phyloP scores from a whole-genome alignment of 176 grass and related monocot species.

The Raddia guianensis region DNA sequence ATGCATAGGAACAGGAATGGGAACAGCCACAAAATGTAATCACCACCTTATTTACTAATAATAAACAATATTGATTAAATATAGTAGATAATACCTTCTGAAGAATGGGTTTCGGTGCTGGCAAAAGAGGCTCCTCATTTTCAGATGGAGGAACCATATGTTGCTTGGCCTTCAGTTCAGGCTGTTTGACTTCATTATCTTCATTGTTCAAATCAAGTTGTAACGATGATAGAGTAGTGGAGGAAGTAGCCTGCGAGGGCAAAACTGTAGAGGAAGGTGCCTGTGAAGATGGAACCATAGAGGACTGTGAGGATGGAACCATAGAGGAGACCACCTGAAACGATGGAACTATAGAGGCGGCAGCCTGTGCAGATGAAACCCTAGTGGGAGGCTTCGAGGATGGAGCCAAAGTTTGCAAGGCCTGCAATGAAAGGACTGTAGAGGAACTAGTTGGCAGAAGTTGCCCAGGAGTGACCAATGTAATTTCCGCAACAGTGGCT shows the following conservation, averaged over 20 bases:
- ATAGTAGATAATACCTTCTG: conserved; percentile 59
- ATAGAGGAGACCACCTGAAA: conserved; percentile 26
- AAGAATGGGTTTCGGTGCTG: conserved; percentile 54
- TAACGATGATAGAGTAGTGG: conserved; percentile 33
- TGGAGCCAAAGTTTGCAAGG: conserved; percentile 37
- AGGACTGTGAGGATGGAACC: conserved; percentile 33
- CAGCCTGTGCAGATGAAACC: conserved; percentile 36
- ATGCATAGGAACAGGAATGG: background rate
- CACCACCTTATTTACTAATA: background rate
- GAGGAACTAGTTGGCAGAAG: conserved; percentile 55
- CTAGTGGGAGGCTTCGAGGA: conserved; percentile 25
- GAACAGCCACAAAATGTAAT: background rate
- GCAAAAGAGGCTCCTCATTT: conserved; percentile 78
- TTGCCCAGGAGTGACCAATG: conserved; percentile 60
- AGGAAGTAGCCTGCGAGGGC: conserved; percentile 19
- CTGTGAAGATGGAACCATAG: conserved; percentile 24
- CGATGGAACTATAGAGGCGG: conserved; percentile 22
- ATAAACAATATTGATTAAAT: background rate
- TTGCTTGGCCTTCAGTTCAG: conserved; percentile 61
- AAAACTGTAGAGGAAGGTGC: conserved; percentile 29
- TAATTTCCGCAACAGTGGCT: conserved; percentile 44
- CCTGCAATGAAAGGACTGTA: conserved; percentile 28
- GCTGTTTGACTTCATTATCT: conserved; percentile 45
- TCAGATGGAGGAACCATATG: conserved; percentile 30
- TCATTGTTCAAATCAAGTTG: conserved; percentile 37